phyloP scores from a whole-genome alignment of 352 stramenopile genomes.

The Thalassiosira livingstoniorum region DNA sequence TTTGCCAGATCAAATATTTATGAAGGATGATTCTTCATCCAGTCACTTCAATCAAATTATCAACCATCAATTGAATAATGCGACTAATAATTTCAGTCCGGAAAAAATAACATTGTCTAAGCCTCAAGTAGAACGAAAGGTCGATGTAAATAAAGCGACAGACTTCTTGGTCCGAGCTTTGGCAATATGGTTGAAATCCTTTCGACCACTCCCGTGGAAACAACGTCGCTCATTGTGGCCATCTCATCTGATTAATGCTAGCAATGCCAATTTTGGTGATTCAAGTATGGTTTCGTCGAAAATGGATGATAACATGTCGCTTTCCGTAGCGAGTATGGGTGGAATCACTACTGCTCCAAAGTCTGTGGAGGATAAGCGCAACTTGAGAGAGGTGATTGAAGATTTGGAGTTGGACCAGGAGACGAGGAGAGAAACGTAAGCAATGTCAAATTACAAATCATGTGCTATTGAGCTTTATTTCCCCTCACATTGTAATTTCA shows the following conservation, averaged over 20 bases:
- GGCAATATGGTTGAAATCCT: constrained; percentile 74
- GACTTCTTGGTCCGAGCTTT: constrained; percentile 75
- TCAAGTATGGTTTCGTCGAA: constrained; percentile 46
- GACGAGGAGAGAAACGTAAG: constrained; percentile 76
- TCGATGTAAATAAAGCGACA: constrained; percentile 61
- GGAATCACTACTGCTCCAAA: constrained; percentile 48
- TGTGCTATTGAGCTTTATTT: neutral
- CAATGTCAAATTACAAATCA: neutral
- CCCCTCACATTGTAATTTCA: constrained; percentile 1
- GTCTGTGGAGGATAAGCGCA: constrained; percentile 45
- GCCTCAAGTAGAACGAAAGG: neutral
- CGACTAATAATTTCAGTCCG: too few species aligned
- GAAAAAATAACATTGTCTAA: constrained; percentile 33
- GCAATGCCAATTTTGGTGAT: too few species aligned
- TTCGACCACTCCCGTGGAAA: constrained; percentile 71
- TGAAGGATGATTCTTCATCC: constrained; percentile 31
- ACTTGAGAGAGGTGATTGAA: constrained; percentile 70
- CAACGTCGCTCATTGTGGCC: constrained; percentile 76
- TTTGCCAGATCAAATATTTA: constrained; percentile 65
- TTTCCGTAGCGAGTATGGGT: constrained; percentile 64
- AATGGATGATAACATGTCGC: constrained; percentile 66
- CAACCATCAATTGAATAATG: too few species aligned
- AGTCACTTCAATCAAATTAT: constrained; percentile 2
- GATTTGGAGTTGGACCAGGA: constrained; percentile 75
- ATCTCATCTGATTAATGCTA: constrained; percentile 24